phyloP scores from a whole-genome alignment of 306 rosid genomes.

The Spatholobus suberectus region DNA sequence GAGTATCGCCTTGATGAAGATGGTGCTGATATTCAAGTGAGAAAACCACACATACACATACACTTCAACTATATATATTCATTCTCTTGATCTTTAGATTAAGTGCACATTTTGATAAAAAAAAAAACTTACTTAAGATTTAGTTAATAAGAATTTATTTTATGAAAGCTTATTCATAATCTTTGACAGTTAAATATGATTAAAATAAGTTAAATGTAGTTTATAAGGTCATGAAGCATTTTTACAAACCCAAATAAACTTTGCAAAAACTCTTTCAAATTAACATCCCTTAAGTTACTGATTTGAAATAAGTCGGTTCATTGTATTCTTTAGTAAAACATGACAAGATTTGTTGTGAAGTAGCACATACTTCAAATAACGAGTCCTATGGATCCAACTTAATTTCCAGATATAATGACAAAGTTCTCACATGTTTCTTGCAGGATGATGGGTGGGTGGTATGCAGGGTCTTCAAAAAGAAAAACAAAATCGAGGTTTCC shows the following conservation, averaged over 20 bases:
- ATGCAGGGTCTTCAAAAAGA: constrained; percentile 94
- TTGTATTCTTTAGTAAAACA: neutral
- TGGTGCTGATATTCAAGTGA: constrained; percentile 69
- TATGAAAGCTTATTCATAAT: neutral
- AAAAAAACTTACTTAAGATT: neutral
- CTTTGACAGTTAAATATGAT: neutral
- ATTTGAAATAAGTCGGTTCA: neutral
- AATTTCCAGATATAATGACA: neutral
- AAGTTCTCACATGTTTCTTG: neutral
- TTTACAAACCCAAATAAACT: neutral
- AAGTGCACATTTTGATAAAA: neutral
- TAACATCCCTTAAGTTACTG: neutral
- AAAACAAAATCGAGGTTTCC: constrained; percentile 66
- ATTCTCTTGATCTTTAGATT: neutral
- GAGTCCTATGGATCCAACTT: neutral
- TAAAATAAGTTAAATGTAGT: neutral
- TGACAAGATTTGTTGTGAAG: neutral
- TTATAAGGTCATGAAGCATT: neutral
- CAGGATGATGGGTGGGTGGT: constrained; percentile 99
- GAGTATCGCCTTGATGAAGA: constrained; percentile 94
- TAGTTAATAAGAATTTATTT: neutral
- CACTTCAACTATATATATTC: neutral
- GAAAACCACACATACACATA: neutral
- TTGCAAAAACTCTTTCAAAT: neutral
- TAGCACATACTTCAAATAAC: too few species aligned